Evolutionary conservation across 2,329 filamentous ascomycete genomes (phyloP), one percentile per base, ranked within the genome.

Genomic region (Juglanconis oblonga): DNA sequence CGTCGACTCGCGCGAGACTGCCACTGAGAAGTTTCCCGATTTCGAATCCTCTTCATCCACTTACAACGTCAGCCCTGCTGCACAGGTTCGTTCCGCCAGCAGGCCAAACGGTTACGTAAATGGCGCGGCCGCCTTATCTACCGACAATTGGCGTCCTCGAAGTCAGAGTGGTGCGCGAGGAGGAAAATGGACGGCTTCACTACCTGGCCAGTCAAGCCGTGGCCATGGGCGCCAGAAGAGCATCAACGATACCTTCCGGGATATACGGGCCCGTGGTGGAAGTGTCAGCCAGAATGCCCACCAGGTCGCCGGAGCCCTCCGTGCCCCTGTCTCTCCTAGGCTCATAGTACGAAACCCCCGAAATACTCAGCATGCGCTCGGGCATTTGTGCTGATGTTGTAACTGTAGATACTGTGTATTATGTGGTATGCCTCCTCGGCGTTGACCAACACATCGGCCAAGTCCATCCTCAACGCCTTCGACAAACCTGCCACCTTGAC

Each of bases 401-500:
- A 58, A 42, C 62, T 67, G 67, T 74, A 97, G 94, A 76, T 84
- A 54, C 87, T 97, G 52, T 98, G 94, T 76, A 78, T 93, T 60
- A 77, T 94, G 70, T 98, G 95, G 95, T 99, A 98, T 79, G 84
- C 90, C 73, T 96, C 93, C 31, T 98, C 94, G 48, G 95, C 96
- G 64, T 80, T 98, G 67, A 97, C 95, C 64, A 99, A 98, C 73
- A 97, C 95, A 2, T 98, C 95, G 31, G 97, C 95, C 55, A 99
- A 99, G 77, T 91, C 94, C 17, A 99, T 99, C 70, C 81, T 98
- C 63, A 97, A 92, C 67, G 90, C 91, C 48, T 91, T 97, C 66
- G 87, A 91, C 61, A 95, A 92, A 75, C 94, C 94, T 1, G 90
- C 95, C 36, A 97, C 94, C 24, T 83, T 98, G 68, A 98, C 94